Conservation (phyloP, 169 alveolate genomes). For the Plasmodium adleri region DNA sequence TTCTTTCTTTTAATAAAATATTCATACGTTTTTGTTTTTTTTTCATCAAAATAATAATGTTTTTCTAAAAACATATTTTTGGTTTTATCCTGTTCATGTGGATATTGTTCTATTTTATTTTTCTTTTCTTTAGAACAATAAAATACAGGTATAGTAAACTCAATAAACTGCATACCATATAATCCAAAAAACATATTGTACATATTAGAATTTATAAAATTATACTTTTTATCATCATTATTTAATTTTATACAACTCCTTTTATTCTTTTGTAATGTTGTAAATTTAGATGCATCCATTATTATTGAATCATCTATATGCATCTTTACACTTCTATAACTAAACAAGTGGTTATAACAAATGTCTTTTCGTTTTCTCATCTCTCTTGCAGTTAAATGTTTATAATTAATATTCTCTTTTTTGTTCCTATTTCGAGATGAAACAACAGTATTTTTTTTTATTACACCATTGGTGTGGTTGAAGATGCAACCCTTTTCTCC, state of each 20-base stretch:
- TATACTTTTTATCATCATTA: slow-evolving; percentile 8
- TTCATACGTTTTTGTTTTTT: slow-evolving; percentile 7
- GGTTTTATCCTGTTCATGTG: background rate
- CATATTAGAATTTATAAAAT: slow-evolving; percentile 53
- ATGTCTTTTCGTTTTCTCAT: slow-evolving; percentile 17
- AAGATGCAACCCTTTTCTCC: background rate
- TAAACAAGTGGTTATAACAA: slow-evolving; percentile 42
- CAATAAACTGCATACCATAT: slow-evolving; percentile 45
- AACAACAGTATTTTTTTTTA: too few species aligned
- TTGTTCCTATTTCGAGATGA: background rate
- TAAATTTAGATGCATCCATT: slow-evolving; percentile 32
- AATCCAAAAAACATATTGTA: slow-evolving; percentile 71
- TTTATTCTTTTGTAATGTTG: slow-evolving; percentile 48
- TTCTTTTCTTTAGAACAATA: slow-evolving; percentile 20
- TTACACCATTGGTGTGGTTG: too few species aligned
- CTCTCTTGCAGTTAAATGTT: slow-evolving; percentile 1
- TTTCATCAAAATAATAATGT: slow-evolving; percentile 50
- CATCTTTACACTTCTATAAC: slow-evolving; percentile 35
- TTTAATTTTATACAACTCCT: slow-evolving; percentile 14
- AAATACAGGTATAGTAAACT: slow-evolving; percentile 39
- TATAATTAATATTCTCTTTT: background rate
- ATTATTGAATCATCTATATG: slow-evolving; percentile 34
- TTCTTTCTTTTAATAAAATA: slow-evolving; percentile 56
- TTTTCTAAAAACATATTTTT: slow-evolving; percentile 7
- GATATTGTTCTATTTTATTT: background rate